Evolutionary conservation across 139 green algal species (phyloP).

Genomic region (Chlorokybus atmophyticus): DNA sequence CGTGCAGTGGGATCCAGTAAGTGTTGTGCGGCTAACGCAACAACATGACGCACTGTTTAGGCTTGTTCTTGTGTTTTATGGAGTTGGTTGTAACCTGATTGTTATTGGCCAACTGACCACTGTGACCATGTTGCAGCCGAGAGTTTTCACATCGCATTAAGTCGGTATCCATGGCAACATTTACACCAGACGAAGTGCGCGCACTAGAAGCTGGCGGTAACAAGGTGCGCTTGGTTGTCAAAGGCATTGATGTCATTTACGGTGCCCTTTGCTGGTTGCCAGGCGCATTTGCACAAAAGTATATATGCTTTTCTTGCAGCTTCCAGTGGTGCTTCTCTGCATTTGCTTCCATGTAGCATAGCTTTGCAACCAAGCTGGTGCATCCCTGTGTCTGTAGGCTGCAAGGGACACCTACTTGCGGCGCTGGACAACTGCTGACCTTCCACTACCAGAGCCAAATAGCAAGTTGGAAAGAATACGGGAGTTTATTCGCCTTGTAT

Average conservation of each 20-base stretch:
- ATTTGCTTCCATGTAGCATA: neutral
- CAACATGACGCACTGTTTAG: neutral
- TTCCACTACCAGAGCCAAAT: neutral
- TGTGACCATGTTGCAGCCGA: conserved; percentile 41
- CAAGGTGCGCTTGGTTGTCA: conserved; percentile 34
- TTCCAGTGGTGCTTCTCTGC: neutral
- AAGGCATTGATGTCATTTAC: neutral
- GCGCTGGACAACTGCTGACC: no score
- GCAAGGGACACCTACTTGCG: no score
- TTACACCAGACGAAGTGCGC: conserved; percentile 55
- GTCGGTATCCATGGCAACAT: conserved; percentile 56
- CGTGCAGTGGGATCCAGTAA: conserved; percentile 67
- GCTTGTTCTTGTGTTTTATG: neutral
- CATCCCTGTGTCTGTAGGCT: no score
- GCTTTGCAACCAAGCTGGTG: no score
- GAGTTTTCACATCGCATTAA: conserved; percentile 64
- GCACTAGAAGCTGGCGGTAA: conserved; percentile 51
- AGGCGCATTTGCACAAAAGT: no score
- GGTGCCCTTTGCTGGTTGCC: neutral
- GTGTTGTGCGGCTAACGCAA: conserved; percentile 12
- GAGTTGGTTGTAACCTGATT: neutral
- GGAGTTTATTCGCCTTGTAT: conserved; percentile 37
- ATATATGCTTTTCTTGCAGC: neutral
- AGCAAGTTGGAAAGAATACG: conserved; percentile 15
- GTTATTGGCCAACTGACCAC: neutral